phyloP scores from a whole-genome alignment of 106 monocot genomes.

The Xerophyta viscosa region DNA sequence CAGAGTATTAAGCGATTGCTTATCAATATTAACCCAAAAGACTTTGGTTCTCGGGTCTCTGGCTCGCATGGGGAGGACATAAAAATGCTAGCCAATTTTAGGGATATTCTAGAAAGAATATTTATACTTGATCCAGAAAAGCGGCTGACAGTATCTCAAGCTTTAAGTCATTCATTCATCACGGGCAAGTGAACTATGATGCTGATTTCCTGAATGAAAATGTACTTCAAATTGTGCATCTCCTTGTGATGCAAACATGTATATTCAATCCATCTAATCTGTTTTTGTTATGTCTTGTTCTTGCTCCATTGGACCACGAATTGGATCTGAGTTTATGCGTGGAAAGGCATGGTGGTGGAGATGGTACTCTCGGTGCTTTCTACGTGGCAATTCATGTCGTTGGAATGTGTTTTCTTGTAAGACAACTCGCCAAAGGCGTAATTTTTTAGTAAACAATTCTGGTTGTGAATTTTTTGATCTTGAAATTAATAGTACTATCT shows the following conservation, averaged over 20 bases:
- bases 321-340: conserved; percentile 22
- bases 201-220: conserved; percentile 54
- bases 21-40: conserved; percentile 83
- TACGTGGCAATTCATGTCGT: conserved; percentile 43
- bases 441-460: conserved; percentile 60
- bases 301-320: conserved; percentile 36
- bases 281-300: conserved; percentile 41
- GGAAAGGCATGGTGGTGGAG: conserved; percentile 40
- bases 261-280: conserved; percentile 48
- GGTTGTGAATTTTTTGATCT: conserved; percentile 10
- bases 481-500: too few relatives aligned
- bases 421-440: conserved; percentile 69
- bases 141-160: conserved; percentile 94
- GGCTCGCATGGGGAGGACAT: conserved; percentile 76
- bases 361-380: conserved; percentile 19
- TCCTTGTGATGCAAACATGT: conserved; percentile 35
- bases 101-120: conserved; percentile 86
- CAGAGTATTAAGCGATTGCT: conserved; percentile 75
- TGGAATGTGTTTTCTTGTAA: conserved; percentile 92
- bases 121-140: conserved; percentile 97
- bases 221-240: conserved; percentile 42
- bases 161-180: conserved; percentile 94
- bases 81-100: conserved; percentile 83
- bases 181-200: conserved; percentile 97
- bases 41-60: conserved; percentile 58